Evolutionary conservation across 192 early-diverging fungal species (phyloP).

Genomic region (Backusella morwellensis): DNA sequence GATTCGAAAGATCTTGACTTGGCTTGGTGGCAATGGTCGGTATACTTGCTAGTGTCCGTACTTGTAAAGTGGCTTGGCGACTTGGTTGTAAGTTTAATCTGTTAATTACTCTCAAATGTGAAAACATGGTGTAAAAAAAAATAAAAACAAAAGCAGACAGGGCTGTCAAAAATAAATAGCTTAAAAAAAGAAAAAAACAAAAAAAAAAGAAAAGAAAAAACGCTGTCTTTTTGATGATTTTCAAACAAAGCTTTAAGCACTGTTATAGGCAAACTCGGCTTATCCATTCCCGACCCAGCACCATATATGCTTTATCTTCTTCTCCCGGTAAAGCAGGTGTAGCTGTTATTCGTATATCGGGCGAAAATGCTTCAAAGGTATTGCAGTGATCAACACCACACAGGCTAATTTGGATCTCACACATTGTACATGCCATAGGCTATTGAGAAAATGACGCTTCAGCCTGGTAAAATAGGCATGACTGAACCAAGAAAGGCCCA

Average conservation of each 20-base stretch:
- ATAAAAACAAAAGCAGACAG: background rate
- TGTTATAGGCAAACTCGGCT: background rate
- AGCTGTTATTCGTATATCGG: constrained; percentile 74
- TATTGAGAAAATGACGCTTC: constrained; percentile 30
- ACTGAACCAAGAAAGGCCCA: constrained; percentile 45
- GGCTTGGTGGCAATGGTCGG: background rate
- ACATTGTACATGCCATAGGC: constrained; percentile 7
- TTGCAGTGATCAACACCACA: constrained; percentile 9
- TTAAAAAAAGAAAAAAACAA: constrained; percentile 13
- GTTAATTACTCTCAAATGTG: background rate
- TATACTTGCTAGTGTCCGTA: background rate
- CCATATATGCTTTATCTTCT: constrained; percentile 74
- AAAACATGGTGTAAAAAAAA: background rate
- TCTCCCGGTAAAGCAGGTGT: constrained; percentile 75
- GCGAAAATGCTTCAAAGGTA: constrained; percentile 51
- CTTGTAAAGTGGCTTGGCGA: background rate
- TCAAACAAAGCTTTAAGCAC: background rate
- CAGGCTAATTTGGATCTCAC: constrained; percentile 20
- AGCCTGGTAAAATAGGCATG: constrained; percentile 2
- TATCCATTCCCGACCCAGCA: constrained; percentile 32
- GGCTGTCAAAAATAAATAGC: background rate
- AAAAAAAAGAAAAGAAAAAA: background rate
- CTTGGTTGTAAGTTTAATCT: background rate
- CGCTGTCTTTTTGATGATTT: background rate
- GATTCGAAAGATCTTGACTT: constrained; percentile 28